Evolutionary conservation across 805 yeast genomes (phyloP).

Genomic region (Hanseniaspora clermontiae): DNA sequence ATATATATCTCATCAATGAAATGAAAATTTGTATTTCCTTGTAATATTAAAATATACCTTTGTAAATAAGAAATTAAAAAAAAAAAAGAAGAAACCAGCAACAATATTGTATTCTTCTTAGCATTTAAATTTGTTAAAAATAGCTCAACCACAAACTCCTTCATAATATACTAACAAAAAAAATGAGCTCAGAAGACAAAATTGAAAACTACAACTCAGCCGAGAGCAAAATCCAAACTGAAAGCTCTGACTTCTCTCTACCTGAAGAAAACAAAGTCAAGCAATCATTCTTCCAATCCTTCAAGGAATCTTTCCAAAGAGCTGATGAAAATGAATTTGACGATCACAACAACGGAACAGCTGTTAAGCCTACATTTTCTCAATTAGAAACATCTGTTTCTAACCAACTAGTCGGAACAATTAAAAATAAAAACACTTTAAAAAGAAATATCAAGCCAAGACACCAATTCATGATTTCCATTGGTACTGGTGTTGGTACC

Average conservation of each 20-base stretch:
- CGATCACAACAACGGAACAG: background rate
- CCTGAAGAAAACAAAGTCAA: background rate
- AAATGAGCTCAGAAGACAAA: constrained; percentile 1
- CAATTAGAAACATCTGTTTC: constrained; percentile 10
- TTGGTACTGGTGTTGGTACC: constrained; percentile 65
- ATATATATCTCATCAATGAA: too few species aligned
- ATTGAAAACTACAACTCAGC: background rate
- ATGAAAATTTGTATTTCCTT: too few species aligned
- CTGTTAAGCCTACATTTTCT: constrained; percentile 3
- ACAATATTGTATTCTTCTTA: too few species aligned
- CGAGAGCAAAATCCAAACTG: background rate
- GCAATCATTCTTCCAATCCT: background rate
- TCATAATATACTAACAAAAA: background rate
- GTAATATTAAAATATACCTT: too few species aligned
- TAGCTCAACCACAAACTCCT: background rate
- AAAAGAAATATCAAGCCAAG: constrained; percentile 31
- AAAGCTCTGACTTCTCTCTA: background rate
- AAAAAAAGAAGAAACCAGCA: too few species aligned
- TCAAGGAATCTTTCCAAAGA: constrained; percentile 12
- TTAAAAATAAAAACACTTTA: constrained; percentile 20
- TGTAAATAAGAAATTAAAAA: too few species aligned
- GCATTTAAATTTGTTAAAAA: too few species aligned
- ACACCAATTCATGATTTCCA: constrained; percentile 61
- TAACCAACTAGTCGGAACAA: background rate
- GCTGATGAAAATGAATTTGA: background rate